phyloP scores from a whole-genome alignment of 2,329 filamentous ascomycete species.

The Cladosporium sp. region DNA sequence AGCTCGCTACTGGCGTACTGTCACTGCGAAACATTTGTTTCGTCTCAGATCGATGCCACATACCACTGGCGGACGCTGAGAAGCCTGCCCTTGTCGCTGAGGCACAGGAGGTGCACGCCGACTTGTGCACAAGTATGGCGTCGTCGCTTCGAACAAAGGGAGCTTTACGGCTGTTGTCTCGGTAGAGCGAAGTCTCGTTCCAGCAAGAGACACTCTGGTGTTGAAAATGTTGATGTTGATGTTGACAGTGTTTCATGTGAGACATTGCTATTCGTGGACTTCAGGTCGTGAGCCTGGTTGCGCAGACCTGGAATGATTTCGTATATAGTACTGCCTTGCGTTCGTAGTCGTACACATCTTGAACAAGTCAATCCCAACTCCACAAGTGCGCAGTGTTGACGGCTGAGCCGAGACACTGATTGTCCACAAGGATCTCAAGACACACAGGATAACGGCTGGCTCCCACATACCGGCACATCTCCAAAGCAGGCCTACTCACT shows the following conservation, averaged over 20 bases:
- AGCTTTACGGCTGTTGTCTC: not conserved
- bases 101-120: not conserved
- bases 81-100: not conserved
- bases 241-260: not conserved
- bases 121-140: not conserved
- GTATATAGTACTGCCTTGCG: not conserved
- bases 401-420: not conserved
- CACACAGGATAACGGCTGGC: not conserved
- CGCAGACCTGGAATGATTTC: not conserved
- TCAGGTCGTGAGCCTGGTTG: not conserved
- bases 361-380: not conserved
- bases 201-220: not conserved
- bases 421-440: not conserved
- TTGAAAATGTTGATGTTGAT: not conserved
- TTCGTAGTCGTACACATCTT: not conserved
- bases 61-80: not conserved
- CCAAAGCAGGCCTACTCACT: not conserved
- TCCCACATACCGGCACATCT: not conserved
- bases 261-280: not conserved
- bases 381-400: not conserved
- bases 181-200: not conserved
- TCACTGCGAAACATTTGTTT: not conserved
- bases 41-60: not conserved
- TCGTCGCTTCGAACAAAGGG: not conserved
- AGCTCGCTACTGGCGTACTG: not conserved